Conservation (phyloP, 208 protist species). For the Leishmania major region DNA sequence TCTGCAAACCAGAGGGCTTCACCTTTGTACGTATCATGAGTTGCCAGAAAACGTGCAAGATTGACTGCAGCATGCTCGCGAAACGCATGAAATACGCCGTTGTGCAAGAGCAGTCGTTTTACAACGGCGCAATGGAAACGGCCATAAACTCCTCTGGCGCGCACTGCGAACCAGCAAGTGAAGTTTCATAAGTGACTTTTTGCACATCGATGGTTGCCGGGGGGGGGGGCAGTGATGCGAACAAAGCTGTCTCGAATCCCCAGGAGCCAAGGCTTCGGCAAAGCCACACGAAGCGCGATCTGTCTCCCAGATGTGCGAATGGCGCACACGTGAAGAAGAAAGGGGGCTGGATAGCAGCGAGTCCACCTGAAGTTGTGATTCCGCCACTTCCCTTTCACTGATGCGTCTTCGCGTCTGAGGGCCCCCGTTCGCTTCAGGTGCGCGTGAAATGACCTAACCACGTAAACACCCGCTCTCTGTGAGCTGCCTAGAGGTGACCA, state of each 20-base stretch:
- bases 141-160: no score
- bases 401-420: neutral
- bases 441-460: neutral
- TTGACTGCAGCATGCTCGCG: neutral
- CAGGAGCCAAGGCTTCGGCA: neutral
- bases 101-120: neutral
- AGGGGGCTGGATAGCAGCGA: neutral
- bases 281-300: neutral
- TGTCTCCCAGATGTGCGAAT: neutral
- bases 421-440: neutral
- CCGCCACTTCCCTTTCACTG: neutral
- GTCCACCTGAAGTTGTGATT: neutral
- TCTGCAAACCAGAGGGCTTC: neutral
- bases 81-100: neutral
- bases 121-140: neutral
- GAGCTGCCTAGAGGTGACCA: no score
- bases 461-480: neutral
- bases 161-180: neutral
- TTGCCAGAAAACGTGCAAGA: neutral
- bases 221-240: neutral
- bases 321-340: neutral
- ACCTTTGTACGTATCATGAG: neutral
- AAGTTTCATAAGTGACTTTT: neutral
- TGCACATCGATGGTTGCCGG: neutral
- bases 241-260: no score